phyloP scores from a whole-genome alignment of 1,284 basidiomycete genomes.

The Ganoderma lucidum region DNA sequence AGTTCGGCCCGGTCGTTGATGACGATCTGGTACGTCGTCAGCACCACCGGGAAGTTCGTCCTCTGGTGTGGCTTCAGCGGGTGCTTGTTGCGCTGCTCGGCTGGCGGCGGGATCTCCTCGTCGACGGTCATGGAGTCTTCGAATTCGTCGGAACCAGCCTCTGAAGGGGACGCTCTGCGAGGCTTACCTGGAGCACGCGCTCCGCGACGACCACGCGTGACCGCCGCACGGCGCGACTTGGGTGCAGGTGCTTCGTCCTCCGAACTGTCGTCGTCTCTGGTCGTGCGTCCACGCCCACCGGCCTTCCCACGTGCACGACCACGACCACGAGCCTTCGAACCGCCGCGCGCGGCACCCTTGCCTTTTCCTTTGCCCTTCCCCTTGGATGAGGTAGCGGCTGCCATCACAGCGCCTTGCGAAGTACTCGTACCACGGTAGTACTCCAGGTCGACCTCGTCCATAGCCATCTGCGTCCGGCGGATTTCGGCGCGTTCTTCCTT shows the following conservation, averaged over 20 bases:
- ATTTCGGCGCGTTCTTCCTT: slow-evolving; percentile 81
- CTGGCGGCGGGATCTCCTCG: slow-evolving; percentile 21
- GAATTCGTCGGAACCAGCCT: slow-evolving; percentile 31
- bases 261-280: slow-evolving; percentile 20
- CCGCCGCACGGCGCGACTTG: slow-evolving; percentile 22
- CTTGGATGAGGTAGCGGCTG: slow-evolving; percentile 3
- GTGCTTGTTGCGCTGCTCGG: slow-evolving; percentile 22
- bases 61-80: slow-evolving; percentile 39
- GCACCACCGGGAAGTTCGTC: slow-evolving; percentile 77
- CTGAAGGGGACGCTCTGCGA: slow-evolving; percentile 26
- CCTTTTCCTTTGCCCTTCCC: slow-evolving; percentile 12
- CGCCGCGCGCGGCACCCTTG: slow-evolving; percentile 21
- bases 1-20: slow-evolving; percentile 83
- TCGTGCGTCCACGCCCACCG: slow-evolving; percentile 10
- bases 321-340: slow-evolving; percentile 18
- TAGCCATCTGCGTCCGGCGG: slow-evolving; percentile 46
- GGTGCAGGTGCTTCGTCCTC: slow-evolving; percentile 14
- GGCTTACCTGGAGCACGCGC: slow-evolving; percentile 27
- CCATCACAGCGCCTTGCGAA: not conserved
- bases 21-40: slow-evolving; percentile 95
- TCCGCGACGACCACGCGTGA: slow-evolving; percentile 32
- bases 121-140: slow-evolving; percentile 29
- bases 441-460: slow-evolving; percentile 31
- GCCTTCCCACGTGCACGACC: slow-evolving; percentile 27
- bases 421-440: slow-evolving; percentile 19